Evolutionary conservation across 345 rosid species (phyloP).

Genomic region (Euphorbia peplus): DNA sequence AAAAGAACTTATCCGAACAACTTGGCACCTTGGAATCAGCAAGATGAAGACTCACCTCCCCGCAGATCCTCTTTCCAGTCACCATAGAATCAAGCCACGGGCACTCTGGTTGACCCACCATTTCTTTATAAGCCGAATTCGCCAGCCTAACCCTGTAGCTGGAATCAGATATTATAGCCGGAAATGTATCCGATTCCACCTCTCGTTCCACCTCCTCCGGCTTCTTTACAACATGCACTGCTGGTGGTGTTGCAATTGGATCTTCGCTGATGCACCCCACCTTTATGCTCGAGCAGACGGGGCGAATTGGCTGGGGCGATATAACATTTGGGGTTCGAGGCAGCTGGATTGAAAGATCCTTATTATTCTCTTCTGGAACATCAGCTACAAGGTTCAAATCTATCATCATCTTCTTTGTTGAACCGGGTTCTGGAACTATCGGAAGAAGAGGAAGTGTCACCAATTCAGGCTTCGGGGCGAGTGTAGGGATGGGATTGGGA

Average conservation of each 20-base stretch:
- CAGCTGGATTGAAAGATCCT: slow-evolving; percentile 52
- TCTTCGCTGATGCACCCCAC: slow-evolving; percentile 55
- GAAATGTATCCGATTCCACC: slow-evolving; percentile 64
- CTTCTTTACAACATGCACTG: slow-evolving; percentile 33
- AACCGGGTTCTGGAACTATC: slow-evolving; percentile 13
- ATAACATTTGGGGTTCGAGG: slow-evolving; percentile 38
- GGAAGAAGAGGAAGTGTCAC: slow-evolving; percentile 81
- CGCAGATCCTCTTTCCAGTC: slow-evolving; percentile 62
- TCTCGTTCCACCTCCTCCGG: slow-evolving; percentile 76
- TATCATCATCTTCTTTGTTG: slow-evolving; percentile 25
- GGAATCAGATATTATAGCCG: slow-evolving; percentile 72
- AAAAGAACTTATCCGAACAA: slow-evolving; percentile 57
- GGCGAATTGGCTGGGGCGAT: slow-evolving; percentile 70
- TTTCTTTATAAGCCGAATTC: slow-evolving; percentile 85
- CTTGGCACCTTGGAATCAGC: slow-evolving; percentile 37
- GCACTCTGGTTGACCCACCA: slow-evolving; percentile 98
- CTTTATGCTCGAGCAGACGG: slow-evolving; percentile 69
- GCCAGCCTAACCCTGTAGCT: slow-evolving; percentile 74
- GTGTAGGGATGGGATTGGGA: slow-evolving; percentile 25
- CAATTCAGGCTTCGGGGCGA: slow-evolving; percentile 38
- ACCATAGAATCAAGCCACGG: slow-evolving; percentile 76
- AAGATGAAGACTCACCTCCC: slow-evolving; percentile 63
- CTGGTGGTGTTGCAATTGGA: slow-evolving; percentile 10
- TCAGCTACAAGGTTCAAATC: slow-evolving; percentile 60
- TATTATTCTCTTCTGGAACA: slow-evolving; percentile 46